Conservation (phyloP, 768 basidiomycete species). For the Peribolospora baueri region DNA sequence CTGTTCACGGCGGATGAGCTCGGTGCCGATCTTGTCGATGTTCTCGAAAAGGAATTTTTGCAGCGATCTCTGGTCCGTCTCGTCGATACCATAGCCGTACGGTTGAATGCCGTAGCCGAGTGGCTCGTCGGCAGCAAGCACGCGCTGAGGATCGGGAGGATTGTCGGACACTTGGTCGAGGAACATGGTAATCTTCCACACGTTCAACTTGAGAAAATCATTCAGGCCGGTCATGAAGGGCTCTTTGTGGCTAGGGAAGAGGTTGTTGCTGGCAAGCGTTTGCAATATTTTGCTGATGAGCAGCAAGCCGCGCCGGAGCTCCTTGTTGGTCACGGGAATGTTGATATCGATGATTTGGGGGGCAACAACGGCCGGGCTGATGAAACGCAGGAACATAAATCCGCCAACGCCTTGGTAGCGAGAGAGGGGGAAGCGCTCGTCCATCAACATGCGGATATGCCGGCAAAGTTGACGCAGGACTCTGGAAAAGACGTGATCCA, state of each 20-base stretch:
- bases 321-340: conserved; percentile 36
- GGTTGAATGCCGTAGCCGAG: not conserved
- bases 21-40: conserved; percentile 14
- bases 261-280: conserved; percentile 78
- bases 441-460: conserved; percentile 31
- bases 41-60: conserved; percentile 1
- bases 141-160: not conserved
- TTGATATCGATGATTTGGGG: conserved; percentile 68
- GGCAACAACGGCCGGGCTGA: conserved; percentile 54
- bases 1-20: conserved; percentile 51
- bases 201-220: conserved; percentile 40
- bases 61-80: not conserved
- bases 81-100: not conserved
- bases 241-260: conserved; percentile 53
- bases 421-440: conserved; percentile 17
- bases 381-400: conserved; percentile 60
- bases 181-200: conserved; percentile 48
- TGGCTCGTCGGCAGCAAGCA: too few relatives aligned
- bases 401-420: conserved; percentile 25
- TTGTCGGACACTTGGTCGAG: conserved; percentile 18
- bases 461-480: conserved; percentile 70
- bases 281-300: conserved; percentile 65
- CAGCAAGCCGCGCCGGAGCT: conserved; percentile 53
- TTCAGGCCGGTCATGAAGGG: conserved; percentile 61
- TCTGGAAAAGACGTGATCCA: conserved; percentile 19